Evolutionary conservation across 805 yeast genomes (phyloP).

Genomic region (Suhomyces prunicola): DNA sequence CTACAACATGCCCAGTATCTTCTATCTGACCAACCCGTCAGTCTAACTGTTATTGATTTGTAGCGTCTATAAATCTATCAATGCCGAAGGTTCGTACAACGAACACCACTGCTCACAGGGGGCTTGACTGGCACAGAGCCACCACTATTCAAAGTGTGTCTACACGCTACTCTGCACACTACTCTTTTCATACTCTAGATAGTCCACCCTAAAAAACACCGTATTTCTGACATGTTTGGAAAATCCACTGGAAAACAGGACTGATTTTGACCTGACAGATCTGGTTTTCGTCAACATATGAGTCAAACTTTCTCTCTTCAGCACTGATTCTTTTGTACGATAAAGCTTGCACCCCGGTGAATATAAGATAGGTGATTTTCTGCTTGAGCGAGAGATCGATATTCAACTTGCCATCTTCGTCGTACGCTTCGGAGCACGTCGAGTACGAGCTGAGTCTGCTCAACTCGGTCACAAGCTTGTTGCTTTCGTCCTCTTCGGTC

Average conservation of each 20-base stretch:
- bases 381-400: constrained; percentile 14
- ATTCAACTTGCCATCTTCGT: constrained; percentile 5
- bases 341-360: constrained; percentile 7
- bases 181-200: neutral
- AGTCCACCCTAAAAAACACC: constrained; percentile 21
- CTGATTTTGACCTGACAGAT: constrained; percentile 9
- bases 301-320: constrained; percentile 17
- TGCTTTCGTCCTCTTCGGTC: constrained; percentile 1
- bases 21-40: too few species aligned
- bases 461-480: constrained; percentile 6
- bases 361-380: constrained; percentile 11
- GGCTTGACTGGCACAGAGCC: too few species aligned
- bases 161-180: neutral
- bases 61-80: too few species aligned
- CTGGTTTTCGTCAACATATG: constrained; percentile 19
- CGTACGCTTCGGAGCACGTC: constrained; percentile 4
- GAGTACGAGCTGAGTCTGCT: constrained; percentile 7
- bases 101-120: too few species aligned
- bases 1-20: too few species aligned
- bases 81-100: too few species aligned
- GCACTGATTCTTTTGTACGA: constrained; percentile 11
- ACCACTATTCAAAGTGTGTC: too few species aligned
- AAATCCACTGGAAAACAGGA: constrained; percentile 15
- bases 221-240: constrained; percentile 20
- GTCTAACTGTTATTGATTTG: too few species aligned